Percentiles rank a stretch among this genome's conserved stretches.
Conservation (phyloP, 768 basidiomycete species). For the Amanita polypyramis region DNA sequence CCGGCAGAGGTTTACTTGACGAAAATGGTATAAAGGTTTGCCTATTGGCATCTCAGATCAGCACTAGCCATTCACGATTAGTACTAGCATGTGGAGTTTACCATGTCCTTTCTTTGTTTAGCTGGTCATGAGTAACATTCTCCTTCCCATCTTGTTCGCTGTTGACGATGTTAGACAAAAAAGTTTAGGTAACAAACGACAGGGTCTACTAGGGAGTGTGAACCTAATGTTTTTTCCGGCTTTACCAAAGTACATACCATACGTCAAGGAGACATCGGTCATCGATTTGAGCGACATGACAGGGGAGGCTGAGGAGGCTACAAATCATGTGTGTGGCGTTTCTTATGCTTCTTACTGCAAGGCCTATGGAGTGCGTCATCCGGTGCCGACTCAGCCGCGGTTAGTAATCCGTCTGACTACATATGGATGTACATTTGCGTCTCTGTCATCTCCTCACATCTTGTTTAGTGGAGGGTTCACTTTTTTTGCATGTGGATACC, state of each 20-base stretch:
- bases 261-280: background rate
- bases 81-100: background rate
- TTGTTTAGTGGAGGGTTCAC: no score
- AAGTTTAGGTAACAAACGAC: background rate
- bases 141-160: background rate
- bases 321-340: background rate
- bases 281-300: background rate
- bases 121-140: background rate
- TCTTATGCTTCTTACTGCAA: no score
- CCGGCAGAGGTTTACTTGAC: constrained; percentile 26
- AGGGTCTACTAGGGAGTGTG: background rate
- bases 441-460: no score
- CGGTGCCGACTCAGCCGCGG: no score
- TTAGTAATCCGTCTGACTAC: no score
- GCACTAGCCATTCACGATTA: background rate
- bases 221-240: no score
- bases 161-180: background rate
- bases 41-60: background rate
- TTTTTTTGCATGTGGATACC: no score
- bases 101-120: background rate
- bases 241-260: background rate
- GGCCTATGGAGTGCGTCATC: no score
- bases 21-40: background rate
- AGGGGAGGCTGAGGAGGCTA: background rate
- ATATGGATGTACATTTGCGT: no score